Base-by-base conservation (phyloP, 2,329 filamentous ascomycete species). In the Botrytis elliptica region DNA sequence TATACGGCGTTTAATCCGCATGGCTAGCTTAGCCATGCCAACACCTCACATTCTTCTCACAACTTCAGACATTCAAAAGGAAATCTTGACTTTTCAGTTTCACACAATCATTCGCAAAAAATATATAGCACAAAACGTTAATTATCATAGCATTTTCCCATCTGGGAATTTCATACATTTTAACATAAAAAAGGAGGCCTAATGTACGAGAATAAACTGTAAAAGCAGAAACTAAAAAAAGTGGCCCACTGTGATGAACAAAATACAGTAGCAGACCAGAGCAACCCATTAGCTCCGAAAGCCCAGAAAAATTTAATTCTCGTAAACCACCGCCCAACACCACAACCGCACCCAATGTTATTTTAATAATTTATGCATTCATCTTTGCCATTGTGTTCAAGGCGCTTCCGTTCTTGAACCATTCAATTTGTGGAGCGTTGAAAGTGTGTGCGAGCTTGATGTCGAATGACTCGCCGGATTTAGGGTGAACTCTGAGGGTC, bases 371-470 rank as follows among this genome's bases (percentile, higher is more conserved):
- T 72, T 73, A 74, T 72, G 75, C 75, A 74, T 81, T 77, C 36
- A 79, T 77, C 90, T 96, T 97, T 79, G 95, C 95, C 95, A 99
- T 99, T 80, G 95, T 98, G 91, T 99, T 99, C 78, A 99, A 88
- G 73, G 96, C 96, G 82, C 92, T 95, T 79, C 96, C 96, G 84
- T 98, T 97, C 89, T 94, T 95, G 90, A 99, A 99, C 96, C 96
- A 99, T 86, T 98, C 92, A 77, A 99, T 92, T 88, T 99, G 96
- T 79, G 93, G 90, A 84, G 94, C 94, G 89, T 99, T 99, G 91
- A 97, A 99, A 78, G 96, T 99, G 87, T 99, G 96, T 79, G 89
- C 88, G 80, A 99, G 91, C 85, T 93, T 88, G 80, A 97, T 83
- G 77, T 98, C 92, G 85, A 93, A 98, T 40, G 91, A 73, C 84